phyloP scores from a whole-genome alignment of 129 eudicot species.

The Chrysanthemum makinoi region DNA sequence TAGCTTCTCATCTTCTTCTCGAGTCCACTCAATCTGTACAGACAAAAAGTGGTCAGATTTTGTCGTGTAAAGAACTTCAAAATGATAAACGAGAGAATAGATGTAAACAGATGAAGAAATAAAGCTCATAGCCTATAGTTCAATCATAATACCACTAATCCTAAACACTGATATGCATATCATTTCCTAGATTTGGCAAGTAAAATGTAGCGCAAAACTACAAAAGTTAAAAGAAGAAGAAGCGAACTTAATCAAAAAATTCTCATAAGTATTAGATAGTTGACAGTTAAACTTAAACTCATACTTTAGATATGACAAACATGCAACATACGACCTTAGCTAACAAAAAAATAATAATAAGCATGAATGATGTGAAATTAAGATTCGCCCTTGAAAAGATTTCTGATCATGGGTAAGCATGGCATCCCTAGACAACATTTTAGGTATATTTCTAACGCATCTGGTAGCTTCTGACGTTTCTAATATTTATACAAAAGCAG shows the following conservation, averaged over 20 bases:
- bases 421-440: conserved; percentile 6
- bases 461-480: background rate
- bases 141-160: no score
- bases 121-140: background rate
- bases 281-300: no score
- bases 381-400: no score
- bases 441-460: background rate
- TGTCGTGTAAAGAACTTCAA: background rate
- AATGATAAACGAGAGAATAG: no score
- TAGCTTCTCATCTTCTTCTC: conserved; percentile 64
- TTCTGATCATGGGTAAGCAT: background rate
- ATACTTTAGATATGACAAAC: no score
- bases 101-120: background rate
- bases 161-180: no score
- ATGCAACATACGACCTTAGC: background rate
- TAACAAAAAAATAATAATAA: background rate
- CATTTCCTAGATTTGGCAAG: no score
- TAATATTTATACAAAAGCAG: background rate
- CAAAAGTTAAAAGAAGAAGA: no score
- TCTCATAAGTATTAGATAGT: no score
- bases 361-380: no score
- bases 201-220: background rate
- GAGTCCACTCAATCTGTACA: conserved; percentile 92
- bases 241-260: no score
- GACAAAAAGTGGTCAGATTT: background rate